A percentile compares a stretch with the other conserved stretches of the same genome.
phyloP scores from a whole-genome alignment of 495 filamentous ascomycete genomes.

The Aspergillus mulundensis region DNA sequence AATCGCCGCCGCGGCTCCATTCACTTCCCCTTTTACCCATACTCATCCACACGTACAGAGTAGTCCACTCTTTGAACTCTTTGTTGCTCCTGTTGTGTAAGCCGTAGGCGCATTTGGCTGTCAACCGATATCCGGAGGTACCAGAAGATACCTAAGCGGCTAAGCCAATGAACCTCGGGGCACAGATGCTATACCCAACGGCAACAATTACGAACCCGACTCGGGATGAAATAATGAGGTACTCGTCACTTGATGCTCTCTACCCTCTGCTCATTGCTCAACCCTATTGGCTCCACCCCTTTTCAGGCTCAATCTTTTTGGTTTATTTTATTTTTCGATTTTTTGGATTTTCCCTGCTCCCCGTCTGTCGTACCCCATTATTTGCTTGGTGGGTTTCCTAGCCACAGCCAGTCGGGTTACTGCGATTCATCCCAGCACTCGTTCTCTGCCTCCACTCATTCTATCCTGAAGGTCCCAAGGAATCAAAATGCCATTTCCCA shows the following conservation, averaged over 20 bases:
- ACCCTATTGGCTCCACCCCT: slow-evolving; percentile 31
- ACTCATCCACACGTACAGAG: slow-evolving; percentile 7
- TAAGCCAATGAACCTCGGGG: background rate
- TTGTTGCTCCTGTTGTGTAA: background rate
- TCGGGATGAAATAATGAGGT: slow-evolving; percentile 8
- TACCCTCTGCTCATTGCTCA: slow-evolving; percentile 9
- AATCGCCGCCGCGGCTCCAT: slow-evolving; percentile 25
- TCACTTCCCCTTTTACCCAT: slow-evolving; percentile 2
- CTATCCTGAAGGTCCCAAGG: slow-evolving; percentile 21
- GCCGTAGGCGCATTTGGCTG: slow-evolving; percentile 2
- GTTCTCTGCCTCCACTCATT: slow-evolving; percentile 16
- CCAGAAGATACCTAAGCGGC: slow-evolving; percentile 2
- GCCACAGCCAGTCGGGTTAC: slow-evolving; percentile 27
- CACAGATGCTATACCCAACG: slow-evolving; percentile 1
- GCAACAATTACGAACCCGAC: background rate
- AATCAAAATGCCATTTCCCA: slow-evolving; percentile 13
- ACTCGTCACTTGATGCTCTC: slow-evolving; percentile 12
- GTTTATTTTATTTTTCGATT: slow-evolving; percentile 10
- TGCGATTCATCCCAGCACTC: slow-evolving; percentile 27
- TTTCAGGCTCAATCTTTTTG: slow-evolving; percentile 20
- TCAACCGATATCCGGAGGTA: slow-evolving; percentile 15
- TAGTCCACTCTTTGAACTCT: background rate
- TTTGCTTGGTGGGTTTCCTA: slow-evolving; percentile 14
- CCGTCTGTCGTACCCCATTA: slow-evolving; percentile 15
- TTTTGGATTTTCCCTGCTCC: slow-evolving; percentile 6